Evolutionary conservation across 176 grass and related monocot species (phyloP).

Genomic region (Guadua angustifolia): DNA sequence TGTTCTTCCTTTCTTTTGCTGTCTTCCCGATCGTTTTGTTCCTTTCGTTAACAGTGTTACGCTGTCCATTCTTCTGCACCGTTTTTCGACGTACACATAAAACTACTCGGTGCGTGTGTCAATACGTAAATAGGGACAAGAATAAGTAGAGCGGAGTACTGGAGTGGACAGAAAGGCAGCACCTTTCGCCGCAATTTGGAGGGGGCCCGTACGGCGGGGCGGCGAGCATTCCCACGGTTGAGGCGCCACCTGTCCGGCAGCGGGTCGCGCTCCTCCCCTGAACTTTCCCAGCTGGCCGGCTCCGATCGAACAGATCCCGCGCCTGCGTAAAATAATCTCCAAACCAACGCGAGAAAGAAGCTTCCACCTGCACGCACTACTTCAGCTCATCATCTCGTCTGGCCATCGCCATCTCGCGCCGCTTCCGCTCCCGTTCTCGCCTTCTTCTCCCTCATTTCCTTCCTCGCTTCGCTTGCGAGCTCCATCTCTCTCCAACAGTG

Average conservation of each 20-base stretch:
- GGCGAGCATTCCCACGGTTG: background rate
- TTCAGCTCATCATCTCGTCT: background rate
- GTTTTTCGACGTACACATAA: background rate
- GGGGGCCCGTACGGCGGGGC: background rate
- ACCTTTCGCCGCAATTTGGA: slow-evolving; percentile 27
- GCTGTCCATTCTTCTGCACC: background rate
- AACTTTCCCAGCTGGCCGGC: background rate
- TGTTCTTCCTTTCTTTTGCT: background rate
- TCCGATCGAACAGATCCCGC: background rate
- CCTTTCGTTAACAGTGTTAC: background rate
- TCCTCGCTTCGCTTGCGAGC: background rate
- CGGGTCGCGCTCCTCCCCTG: background rate
- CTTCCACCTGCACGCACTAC: background rate
- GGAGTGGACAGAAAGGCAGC: background rate
- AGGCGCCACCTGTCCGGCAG: background rate
- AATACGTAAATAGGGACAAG: background rate
- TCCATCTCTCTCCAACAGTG: too few species aligned
- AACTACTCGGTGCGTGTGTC: background rate
- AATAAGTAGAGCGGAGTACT: background rate
- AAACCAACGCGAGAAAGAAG: background rate
- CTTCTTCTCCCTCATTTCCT: slow-evolving; percentile 46
- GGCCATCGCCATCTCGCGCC: slow-evolving; percentile 24
- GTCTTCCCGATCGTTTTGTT: background rate
- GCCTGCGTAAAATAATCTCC: background rate
- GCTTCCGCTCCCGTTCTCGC: slow-evolving; percentile 32